Evolutionary conservation across 2,329 filamentous ascomycete species (phyloP), one percentile per base, ranked within the genome.

Genomic region (Raffaelea albimanens): DNA sequence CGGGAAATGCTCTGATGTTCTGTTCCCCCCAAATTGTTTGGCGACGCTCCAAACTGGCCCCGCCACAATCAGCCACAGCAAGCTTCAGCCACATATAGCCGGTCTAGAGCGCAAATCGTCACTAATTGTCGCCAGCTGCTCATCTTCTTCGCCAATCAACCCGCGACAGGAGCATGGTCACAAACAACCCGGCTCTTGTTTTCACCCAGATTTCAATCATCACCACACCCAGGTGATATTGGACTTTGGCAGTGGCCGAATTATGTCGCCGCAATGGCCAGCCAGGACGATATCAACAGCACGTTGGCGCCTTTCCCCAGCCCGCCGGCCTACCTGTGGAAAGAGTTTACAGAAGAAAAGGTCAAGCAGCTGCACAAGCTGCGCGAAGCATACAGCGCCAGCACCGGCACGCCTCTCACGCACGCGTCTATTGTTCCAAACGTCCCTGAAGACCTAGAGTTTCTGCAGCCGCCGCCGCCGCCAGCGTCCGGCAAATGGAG

Each of bases 281-380:
- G 80, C 45, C 70, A 72, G 50, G 68, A 66, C 4, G 54, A 56
- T 5, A 14, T 38, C 3, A 38, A 13, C 21, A 47, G 46, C 36
- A 39, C 45, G 3, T 23, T 52, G 2, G 44, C 47, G 4, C 50
- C 53, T 1, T 56, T 89, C 62, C 91, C 93, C 21, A 80, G 85
- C 45, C 93, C 93, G 22, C 93, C 93, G 22, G 33, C 44, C 3
- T 82, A 84, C 1, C 95, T 96, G 68, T 97, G 87, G 82, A 83
- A 84, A 56, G 76, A 86, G 62, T 97, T 97, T 66, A 95, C 87
- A 0, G 64, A 80, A 3, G 79, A 84, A 23, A 94, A 91, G 59
- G 59, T 87, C 45, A 67, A 77, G 14, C 79, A 78, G 4, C 65
- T 76, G 47, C 63, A 68, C 5, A 62, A 67, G 20, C 56, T 77